Conservation (phyloP, 768 basidiomycete genomes). For the Lactarius evosmus region DNA sequence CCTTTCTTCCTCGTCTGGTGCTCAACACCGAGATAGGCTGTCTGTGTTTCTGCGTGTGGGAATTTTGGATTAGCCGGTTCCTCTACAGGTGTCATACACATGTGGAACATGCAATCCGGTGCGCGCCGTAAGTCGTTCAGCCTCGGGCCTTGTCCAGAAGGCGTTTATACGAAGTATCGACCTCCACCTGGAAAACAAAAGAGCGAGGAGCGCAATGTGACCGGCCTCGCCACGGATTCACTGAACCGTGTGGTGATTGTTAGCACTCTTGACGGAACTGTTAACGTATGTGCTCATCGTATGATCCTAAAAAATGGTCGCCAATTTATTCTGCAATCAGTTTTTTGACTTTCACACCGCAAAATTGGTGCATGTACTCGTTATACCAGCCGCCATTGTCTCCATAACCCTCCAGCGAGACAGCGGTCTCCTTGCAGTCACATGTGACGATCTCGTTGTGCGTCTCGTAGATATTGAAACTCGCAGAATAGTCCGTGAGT, state of each 20-base stretch:
- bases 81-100: constrained; percentile 71
- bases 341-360: constrained; percentile 96
- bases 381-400: constrained; percentile 63
- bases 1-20: not conserved
- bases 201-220: constrained; percentile 55
- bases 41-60: constrained; percentile 90
- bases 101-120: constrained; percentile 99
- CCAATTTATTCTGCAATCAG: constrained; percentile 40
- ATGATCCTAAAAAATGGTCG: constrained; percentile 10
- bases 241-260: constrained; percentile 80
- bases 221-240: constrained; percentile 81
- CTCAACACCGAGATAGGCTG: constrained; percentile 46
- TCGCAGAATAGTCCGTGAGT: constrained; percentile 77
- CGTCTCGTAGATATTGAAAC: constrained; percentile 93
- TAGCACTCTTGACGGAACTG: constrained; percentile 81
- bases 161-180: constrained; percentile 42
- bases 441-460: constrained; percentile 84
- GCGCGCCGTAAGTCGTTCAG: constrained; percentile 74
- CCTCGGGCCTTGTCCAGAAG: constrained; percentile 60
- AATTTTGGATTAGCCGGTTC: constrained; percentile 90
- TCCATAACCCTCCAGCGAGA: constrained; percentile 79
- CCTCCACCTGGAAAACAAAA: constrained; percentile 41
- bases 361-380: constrained; percentile 62
- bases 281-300: constrained; percentile 61
- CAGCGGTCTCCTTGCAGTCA: constrained; percentile 75